A percentile compares a stretch with the other conserved stretches of the same genome.
phyloP scores from a whole-genome alignment of 129 eudicot genomes.

The Scalesia atractyloides region DNA sequence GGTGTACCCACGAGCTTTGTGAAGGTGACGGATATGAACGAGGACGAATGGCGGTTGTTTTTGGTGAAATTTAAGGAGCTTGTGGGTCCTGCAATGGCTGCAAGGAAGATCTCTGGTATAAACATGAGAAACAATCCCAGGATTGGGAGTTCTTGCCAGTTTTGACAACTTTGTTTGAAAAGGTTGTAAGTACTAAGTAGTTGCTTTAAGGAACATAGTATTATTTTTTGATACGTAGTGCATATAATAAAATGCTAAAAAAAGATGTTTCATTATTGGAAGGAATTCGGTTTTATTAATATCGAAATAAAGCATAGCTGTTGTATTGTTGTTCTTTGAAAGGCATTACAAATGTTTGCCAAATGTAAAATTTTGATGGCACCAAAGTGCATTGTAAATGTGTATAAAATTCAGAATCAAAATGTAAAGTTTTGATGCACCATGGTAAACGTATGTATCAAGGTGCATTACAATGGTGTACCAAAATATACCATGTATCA shows the following conservation, averaged over 20 bases:
- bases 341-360: not conserved
- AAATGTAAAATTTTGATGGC: not conserved
- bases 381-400: too few species aligned
- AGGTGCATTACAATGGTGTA: too few species aligned
- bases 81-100: conserved; percentile 38
- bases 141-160: conserved; percentile 38
- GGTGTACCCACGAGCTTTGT: conserved; percentile 46
- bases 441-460: too few species aligned
- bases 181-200: conserved; percentile 19
- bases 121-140: conserved; percentile 33
- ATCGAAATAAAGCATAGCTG: not conserved
- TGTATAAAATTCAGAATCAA: too few species aligned
- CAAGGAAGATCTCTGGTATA: conserved; percentile 39
- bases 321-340: not conserved
- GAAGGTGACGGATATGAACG: conserved; percentile 56
- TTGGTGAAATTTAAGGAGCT: conserved; percentile 50
- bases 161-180: conserved; percentile 21
- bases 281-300: not conserved
- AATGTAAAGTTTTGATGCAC: not conserved
- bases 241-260: conserved; percentile 8
- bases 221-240: not conserved
- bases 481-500: too few species aligned
- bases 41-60: conserved; percentile 47
- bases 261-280: not conserved
- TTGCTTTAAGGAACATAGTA: conserved; percentile 22